Evolutionary conservation across 139 green algal species (phyloP).

Genomic region (Chlorella sp.): DNA sequence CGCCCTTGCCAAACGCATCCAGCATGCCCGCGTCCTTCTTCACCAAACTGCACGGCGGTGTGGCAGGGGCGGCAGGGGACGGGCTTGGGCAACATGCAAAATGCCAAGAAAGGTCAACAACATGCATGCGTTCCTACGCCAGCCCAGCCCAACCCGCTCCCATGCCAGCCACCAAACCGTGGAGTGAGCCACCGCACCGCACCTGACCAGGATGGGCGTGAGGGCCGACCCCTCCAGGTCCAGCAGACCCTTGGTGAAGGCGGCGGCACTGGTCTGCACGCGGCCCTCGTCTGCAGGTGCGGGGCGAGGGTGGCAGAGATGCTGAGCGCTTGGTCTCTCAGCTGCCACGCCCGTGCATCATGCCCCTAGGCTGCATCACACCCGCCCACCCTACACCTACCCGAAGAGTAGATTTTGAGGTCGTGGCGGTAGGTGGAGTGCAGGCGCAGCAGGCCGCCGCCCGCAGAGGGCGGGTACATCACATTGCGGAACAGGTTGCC

Average conservation of each 20-base stretch:
- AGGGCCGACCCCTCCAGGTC: conserved; percentile 93
- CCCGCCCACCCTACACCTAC: conserved; percentile 44
- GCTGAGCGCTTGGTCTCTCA: too few relatives aligned
- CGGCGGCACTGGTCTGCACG: conserved; percentile 90
- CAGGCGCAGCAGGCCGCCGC: conserved; percentile 93
- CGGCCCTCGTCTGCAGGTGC: conserved; percentile 53
- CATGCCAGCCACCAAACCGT: too few relatives aligned
- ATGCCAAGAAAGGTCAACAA: too few relatives aligned
- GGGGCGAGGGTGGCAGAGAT: too few relatives aligned
- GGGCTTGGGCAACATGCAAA: too few relatives aligned
- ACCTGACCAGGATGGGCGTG: conserved; percentile 90
- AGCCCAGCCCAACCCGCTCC: too few relatives aligned
- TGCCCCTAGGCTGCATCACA: too few relatives aligned
- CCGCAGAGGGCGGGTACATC: conserved; percentile 93
- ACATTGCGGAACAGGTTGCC: conserved; percentile 91
- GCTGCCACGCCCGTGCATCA: too few relatives aligned
- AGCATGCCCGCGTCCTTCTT: conserved; percentile 96
- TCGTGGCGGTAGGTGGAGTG: conserved; percentile 99
- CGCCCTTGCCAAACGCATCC: conserved; percentile 91
- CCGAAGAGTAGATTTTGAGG: conserved; percentile 98
- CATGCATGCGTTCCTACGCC: too few relatives aligned
- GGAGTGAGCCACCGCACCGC: neutral
- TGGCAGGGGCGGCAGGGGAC: neutral
- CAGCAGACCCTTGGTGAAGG: conserved; percentile 94
- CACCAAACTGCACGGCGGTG: conserved; percentile 73